Conservation (phyloP, 2,329 filamentous ascomycete species). For the Tricladium varicosporioides region DNA sequence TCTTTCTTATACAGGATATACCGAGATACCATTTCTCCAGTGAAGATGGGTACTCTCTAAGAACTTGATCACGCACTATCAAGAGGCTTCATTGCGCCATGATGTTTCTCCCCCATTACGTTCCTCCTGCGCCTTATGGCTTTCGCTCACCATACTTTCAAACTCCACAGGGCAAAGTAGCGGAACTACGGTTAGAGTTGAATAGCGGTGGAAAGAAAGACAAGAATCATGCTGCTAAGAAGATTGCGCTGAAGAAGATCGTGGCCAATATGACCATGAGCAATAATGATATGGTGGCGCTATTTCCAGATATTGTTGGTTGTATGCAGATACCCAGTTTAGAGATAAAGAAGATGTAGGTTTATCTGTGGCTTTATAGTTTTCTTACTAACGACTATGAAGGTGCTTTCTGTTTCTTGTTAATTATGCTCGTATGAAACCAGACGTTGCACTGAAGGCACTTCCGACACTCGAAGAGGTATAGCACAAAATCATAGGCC, state of each 20-base stretch:
- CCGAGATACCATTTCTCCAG: neutral
- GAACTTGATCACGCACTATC: neutral
- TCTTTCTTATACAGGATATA: conserved; percentile 4
- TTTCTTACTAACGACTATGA: conserved; percentile 24
- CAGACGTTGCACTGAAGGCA: conserved; percentile 90
- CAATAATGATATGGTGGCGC: conserved; percentile 98
- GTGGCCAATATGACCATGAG: conserved; percentile 99
- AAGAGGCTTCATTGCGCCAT: conserved; percentile 1
- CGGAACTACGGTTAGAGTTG: conserved; percentile 91
- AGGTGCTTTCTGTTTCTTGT: conserved; percentile 98
- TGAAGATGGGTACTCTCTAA: neutral
- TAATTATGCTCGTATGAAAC: conserved; percentile 93
- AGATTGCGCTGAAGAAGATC: conserved; percentile 98
- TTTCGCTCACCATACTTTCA: conserved; percentile 32
- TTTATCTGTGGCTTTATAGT: conserved; percentile 10
- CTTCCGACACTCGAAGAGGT: conserved; percentile 83
- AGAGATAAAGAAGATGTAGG: conserved; percentile 99
- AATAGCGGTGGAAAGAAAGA: conserved; percentile 96
- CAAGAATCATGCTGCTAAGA: conserved; percentile 92
- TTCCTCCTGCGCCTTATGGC: conserved; percentile 26
- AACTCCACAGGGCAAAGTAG: conserved; percentile 88
- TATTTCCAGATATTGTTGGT: conserved; percentile 91
- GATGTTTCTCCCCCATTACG: conserved; percentile 34
- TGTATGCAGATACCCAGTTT: conserved; percentile 94
- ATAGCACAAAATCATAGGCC: conserved; percentile 30